Evolutionary conservation across 2,329 filamentous ascomycete genomes (phyloP).

Genomic region (Penicillium sp.): DNA sequence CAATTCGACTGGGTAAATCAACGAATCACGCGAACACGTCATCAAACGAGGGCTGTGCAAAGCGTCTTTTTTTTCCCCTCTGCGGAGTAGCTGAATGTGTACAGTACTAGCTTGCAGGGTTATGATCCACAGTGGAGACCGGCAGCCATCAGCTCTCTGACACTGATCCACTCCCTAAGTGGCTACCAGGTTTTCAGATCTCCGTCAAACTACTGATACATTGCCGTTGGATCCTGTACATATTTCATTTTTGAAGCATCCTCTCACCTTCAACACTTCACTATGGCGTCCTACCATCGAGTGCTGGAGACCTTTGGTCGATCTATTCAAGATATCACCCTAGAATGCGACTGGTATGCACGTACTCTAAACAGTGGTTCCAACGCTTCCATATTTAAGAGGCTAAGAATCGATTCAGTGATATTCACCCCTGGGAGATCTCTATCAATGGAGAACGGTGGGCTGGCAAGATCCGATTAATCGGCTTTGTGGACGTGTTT

Average conservation of each 20-base stretch:
- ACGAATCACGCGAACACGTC: neutral
- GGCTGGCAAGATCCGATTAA: slow-evolving; percentile 3
- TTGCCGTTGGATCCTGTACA: neutral
- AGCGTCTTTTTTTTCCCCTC: neutral
- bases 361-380: no score
- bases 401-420: neutral
- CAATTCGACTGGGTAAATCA: neutral
- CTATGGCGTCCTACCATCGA: neutral
- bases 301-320: neutral
- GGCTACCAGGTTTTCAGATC: neutral
- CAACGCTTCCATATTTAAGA: neutral
- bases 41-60: neutral
- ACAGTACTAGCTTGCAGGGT: neutral
- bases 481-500: neutral
- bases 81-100: neutral
- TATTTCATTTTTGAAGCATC: neutral
- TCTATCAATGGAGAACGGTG: neutral
- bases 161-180: neutral
- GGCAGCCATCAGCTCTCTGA: neutral
- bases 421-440: slow-evolving; percentile 1
- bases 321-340: neutral
- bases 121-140: neutral
- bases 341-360: slow-evolving; percentile 1
- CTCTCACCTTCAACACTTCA: neutral
- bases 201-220: neutral